Evolutionary conservation across 2,329 filamentous ascomycete species (phyloP).

Genomic region (Fusarium incarnatum): DNA sequence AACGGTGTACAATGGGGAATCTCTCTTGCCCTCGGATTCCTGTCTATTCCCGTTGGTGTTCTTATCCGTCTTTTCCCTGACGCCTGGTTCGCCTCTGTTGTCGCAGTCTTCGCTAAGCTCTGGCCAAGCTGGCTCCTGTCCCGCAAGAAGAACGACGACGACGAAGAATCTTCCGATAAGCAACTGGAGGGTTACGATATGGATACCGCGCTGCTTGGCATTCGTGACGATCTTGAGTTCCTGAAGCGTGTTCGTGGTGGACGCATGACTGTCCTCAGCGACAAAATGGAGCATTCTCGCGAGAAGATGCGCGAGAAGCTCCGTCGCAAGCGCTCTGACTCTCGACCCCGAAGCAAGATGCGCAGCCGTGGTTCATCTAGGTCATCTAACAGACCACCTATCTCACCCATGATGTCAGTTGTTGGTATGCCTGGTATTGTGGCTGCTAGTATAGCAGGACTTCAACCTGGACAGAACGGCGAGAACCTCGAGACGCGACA

Average conservation of each 20-base stretch:
- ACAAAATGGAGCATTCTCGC: constrained; percentile 31
- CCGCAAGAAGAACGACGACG: constrained; percentile 32
- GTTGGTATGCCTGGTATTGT: constrained; percentile 41
- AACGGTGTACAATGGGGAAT: constrained; percentile 82
- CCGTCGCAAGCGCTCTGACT: constrained; percentile 37
- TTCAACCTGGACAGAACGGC: constrained; percentile 24
- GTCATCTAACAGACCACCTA: constrained; percentile 36
- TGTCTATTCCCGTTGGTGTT: constrained; percentile 81
- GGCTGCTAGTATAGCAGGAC: constrained; percentile 33
- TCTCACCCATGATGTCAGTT: constrained; percentile 40
- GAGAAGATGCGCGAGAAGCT: constrained; percentile 32
- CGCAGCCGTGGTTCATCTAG: constrained; percentile 36
- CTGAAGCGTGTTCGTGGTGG: constrained; percentile 33
- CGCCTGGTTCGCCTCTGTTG: constrained; percentile 51
- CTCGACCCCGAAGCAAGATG: constrained; percentile 31
- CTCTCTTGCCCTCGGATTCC: constrained; percentile 78
- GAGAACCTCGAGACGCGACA: constrained; percentile 22
- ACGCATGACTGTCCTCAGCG: constrained; percentile 35
- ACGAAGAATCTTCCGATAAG: constrained; percentile 29
- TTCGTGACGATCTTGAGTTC: constrained; percentile 38
- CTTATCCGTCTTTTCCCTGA: constrained; percentile 81
- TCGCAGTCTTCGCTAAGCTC: constrained; percentile 18
- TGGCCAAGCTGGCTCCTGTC: constrained; percentile 36
- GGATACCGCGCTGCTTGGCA: constrained; percentile 32
- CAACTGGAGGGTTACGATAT: constrained; percentile 34